Evolutionary conservation across 1,284 basidiomycete genomes (phyloP), one percentile per base, ranked within the genome.

Genomic region (Fomes fomentarius): DNA sequence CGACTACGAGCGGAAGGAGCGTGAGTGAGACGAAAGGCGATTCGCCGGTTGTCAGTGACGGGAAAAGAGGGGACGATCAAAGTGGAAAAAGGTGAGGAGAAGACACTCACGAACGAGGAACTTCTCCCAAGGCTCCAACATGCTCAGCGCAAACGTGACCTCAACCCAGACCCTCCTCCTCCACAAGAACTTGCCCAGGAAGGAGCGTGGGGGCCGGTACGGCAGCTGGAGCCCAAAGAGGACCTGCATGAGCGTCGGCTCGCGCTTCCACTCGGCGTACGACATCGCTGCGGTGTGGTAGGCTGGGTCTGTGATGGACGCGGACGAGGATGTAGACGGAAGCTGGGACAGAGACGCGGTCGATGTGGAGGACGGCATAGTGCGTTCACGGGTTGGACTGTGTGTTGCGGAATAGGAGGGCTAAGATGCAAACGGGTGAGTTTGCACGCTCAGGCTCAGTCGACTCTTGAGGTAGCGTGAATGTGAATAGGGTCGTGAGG

Each of bases 81-180:
- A n/a, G n/a, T n/a, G n/a, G n/a, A n/a, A 7, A 22, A 19, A 21
- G 56, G 50, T 41, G 21, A 45, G 42, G 12, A 26, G 24, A 24
- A 47, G n/a, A 17, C 30, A 68, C 72, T 61, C 57, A 86, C 84
- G 62, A 52, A 83, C 73, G 46, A 86, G 66, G 26, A 83, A 53
- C 68, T 86, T 86, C 71, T 89, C 87, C 87, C 86, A 89, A 58
- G 84, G 82, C 66, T 88, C 85, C 47, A 89, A 74, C 79, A 88
- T 82, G 33, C 79, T 78, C 49, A 87, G 71, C 22, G 79, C 87
- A 58, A 87, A 84, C 0, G 87, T 88, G 22, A 79, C 73, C 69
- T 84, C 83, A 56, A 81, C 70, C 76, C 80, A 81, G 57, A 83
- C 66, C 50, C 72, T 70, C 45, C 71, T 64, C 22, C 73, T 63